These are phyloP conservation scores for Cryomyces antarcticus DNA, from an alignment of 495 filamentous ascomycete genomes.

Conservation along the genomic window DNA sequence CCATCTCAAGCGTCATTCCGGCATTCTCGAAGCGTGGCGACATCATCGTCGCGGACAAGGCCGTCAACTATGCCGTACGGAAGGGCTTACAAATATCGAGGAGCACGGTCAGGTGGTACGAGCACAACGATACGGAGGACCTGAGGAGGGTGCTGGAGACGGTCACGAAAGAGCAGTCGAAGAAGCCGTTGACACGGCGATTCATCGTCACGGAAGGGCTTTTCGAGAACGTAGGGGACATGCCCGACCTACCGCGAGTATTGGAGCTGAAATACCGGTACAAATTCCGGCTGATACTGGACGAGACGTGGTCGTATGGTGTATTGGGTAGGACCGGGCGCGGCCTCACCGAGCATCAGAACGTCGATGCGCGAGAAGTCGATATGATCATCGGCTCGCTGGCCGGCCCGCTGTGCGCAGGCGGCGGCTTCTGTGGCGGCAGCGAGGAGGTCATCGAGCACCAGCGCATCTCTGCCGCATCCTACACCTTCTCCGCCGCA, in stretches of 20 bases:
- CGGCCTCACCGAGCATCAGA: slow-evolving; percentile 85
- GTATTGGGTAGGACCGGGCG: slow-evolving; percentile 78
- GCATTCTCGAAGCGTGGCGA: slow-evolving; percentile 94
- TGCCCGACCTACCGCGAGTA: slow-evolving; percentile 63
- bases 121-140: slow-evolving; percentile 92
- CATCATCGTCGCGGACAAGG: slow-evolving; percentile 93
- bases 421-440: slow-evolving; percentile 89
- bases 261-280: slow-evolving; percentile 83
- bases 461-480: slow-evolving; percentile 72
- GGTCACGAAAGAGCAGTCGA: slow-evolving; percentile 67
- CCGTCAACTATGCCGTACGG: slow-evolving; percentile 82
- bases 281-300: slow-evolving; percentile 92
- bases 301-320: slow-evolving; percentile 94
- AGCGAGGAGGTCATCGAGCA: slow-evolving; percentile 80
- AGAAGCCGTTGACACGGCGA: slow-evolving; percentile 72
- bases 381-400: slow-evolving; percentile 95
- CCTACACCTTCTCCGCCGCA: slow-evolving; percentile 90
- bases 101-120: slow-evolving; percentile 79
- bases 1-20: slow-evolving; percentile 83
- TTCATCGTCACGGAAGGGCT: slow-evolving; percentile 95
- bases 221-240: slow-evolving; percentile 80
- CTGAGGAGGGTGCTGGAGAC: slow-evolving; percentile 69
- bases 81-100: slow-evolving; percentile 86
- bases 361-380: slow-evolving; percentile 73
- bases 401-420: slow-evolving; percentile 72